phyloP scores from a whole-genome alignment of 192 early-diverging fungal genomes.

The Anaeromyces robustus region DNA sequence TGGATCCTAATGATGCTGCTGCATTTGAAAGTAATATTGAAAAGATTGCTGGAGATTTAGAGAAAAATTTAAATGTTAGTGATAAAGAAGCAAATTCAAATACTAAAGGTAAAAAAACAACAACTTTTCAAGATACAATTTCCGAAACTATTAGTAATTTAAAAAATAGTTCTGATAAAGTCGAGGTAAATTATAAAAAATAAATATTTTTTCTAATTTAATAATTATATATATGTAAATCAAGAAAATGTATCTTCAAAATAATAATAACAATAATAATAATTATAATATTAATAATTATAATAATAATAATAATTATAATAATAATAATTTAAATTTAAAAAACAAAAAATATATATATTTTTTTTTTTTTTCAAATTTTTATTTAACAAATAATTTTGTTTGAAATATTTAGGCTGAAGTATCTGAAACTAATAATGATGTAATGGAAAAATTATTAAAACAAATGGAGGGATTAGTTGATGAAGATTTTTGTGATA shows the following conservation, averaged over 20 bases:
- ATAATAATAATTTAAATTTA: no score
- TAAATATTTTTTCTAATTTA: no score
- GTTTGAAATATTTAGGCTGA: not conserved
- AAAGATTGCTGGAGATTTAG: not conserved
- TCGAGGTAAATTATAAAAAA: conserved; percentile 49
- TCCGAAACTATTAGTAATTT: conserved; percentile 79
- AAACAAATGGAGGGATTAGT: conserved; percentile 64
- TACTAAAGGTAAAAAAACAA: not conserved
- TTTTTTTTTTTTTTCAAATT: no score
- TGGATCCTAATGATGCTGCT: not conserved
- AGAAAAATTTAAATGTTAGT: not conserved
- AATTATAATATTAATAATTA: no score
- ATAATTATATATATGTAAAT: no score
- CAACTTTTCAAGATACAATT: conserved; percentile 72
- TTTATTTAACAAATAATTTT: no score
- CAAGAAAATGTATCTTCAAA: no score
- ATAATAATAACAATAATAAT: no score
- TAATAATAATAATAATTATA: no score
- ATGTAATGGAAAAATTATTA: conserved; percentile 77
- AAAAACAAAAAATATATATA: no score
- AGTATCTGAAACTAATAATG: conserved; percentile 16
- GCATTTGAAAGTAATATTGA: not conserved
- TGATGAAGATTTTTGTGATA: conserved; percentile 63
- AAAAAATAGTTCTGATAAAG: conserved; percentile 66
- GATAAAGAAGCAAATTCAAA: not conserved